These are phyloP conservation scores for Nicotiana tomentosiformis DNA, from an alignment of 257 asterid genomes.

Conservation along the genomic window DNA sequence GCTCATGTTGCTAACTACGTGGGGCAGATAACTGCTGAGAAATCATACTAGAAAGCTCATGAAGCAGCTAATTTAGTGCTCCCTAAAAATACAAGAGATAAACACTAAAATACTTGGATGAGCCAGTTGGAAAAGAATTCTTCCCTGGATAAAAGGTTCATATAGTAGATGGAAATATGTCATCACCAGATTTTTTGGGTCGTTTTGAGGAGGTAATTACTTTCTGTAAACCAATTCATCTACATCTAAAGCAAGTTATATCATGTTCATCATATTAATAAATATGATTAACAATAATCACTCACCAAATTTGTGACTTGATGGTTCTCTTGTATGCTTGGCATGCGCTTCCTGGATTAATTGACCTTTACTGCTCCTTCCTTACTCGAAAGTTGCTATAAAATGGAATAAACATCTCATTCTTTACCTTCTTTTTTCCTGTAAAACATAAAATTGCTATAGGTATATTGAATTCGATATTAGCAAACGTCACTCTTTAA, in stretches of 20 bases:
- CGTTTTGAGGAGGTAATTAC: background rate
- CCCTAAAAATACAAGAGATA: background rate
- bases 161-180: no score
- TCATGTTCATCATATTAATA: background rate
- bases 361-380: background rate
- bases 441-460: background rate
- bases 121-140: background rate
- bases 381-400: background rate
- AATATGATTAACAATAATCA: background rate
- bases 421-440: background rate
- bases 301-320: background rate
- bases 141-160: background rate
- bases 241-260: background rate
- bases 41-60: background rate
- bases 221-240: background rate
- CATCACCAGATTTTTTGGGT: no score
- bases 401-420: background rate
- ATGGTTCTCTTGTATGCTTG: background rate
- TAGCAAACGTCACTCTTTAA: background rate
- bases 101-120: background rate
- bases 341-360: slow-evolving; percentile 1
- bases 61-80: background rate
- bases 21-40: background rate
- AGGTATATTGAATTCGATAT: background rate
- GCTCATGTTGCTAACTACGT: background rate